phyloP scores from a whole-genome alignment of 75 land plant species.

The Azolla pinnata region DNA sequence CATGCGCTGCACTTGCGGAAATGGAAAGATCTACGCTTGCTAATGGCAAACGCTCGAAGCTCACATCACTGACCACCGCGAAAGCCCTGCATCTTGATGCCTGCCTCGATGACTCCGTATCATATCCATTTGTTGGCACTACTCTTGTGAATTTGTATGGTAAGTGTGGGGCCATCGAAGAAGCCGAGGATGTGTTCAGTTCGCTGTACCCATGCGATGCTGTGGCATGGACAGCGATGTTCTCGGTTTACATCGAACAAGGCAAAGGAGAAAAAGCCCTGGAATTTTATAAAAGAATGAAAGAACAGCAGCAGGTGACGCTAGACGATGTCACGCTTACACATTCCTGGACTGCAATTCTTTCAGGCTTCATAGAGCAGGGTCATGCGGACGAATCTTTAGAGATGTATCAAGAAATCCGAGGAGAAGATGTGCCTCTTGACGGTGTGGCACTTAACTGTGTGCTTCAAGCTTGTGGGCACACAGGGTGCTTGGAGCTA shows the following conservation, averaged over 20 bases:
- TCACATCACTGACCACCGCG: not conserved
- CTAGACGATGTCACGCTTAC: conserved; percentile 1
- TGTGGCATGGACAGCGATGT: conserved; percentile 1
- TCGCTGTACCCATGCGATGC: not conserved
- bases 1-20: conserved; percentile 41
- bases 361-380: not conserved
- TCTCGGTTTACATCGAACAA: not conserved
- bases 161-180: not conserved
- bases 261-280: conserved; percentile 9
- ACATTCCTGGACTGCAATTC: not conserved
- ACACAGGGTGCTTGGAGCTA: not conserved
- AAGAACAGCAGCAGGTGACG: not conserved
- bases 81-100: not conserved
- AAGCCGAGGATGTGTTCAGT: not conserved
- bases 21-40: not conserved
- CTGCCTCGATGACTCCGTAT: not conserved
- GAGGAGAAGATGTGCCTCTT: not conserved
- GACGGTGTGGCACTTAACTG: not conserved
- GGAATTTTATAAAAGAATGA: conserved; percentile 8
- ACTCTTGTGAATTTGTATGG: conserved; percentile 1
- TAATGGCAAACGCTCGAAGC: not conserved
- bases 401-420: not conserved
- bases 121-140: not conserved
- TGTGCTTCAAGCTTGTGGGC: not conserved
- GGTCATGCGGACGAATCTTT: not conserved